These are phyloP conservation scores for Seminavis robusta DNA, from an alignment of 108 stramenopile species.

Conservation along the genomic window DNA sequence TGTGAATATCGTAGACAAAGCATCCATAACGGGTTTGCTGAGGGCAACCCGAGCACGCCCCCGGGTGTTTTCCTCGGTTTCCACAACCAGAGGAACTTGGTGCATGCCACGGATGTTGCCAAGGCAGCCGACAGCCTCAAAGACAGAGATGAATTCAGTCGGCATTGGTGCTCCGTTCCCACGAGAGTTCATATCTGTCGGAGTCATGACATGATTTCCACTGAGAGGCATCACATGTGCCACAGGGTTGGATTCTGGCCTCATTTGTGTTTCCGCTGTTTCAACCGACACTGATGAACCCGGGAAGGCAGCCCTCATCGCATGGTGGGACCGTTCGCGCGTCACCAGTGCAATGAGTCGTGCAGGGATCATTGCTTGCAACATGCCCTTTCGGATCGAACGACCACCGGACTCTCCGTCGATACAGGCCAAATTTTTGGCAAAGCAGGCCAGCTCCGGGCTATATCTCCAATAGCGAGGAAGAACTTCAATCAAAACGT, in stretches of 20 bases:
- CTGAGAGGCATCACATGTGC: slow-evolving; percentile 35
- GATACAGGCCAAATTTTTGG: slow-evolving; percentile 59
- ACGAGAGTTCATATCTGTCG: slow-evolving; percentile 37
- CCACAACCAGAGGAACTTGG: slow-evolving; percentile 48
- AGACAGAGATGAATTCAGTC: slow-evolving; percentile 30
- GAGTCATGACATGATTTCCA: slow-evolving; percentile 41
- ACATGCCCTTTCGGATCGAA: slow-evolving; percentile 56
- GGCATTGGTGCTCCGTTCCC: slow-evolving; percentile 28
- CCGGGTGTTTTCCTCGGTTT: slow-evolving; percentile 47
- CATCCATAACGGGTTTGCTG: slow-evolving; percentile 37
- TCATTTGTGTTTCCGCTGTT: slow-evolving; percentile 51
- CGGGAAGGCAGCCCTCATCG: slow-evolving; percentile 55
- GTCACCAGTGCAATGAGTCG: slow-evolving; percentile 61
- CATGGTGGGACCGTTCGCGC: slow-evolving; percentile 49
- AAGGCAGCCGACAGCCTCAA: slow-evolving; percentile 72
- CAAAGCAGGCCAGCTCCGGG: slow-evolving; percentile 63
- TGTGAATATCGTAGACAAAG: slow-evolving; percentile 56
- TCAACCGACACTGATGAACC: slow-evolving; percentile 57
- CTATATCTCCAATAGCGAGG: slow-evolving; percentile 58
- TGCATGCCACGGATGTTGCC: slow-evolving; percentile 43
- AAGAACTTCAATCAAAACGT: slow-evolving; percentile 54
- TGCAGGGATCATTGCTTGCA: slow-evolving; percentile 62
- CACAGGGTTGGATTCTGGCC: slow-evolving; percentile 45
- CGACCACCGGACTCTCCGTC: slow-evolving; percentile 28
- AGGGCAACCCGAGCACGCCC: slow-evolving; percentile 47